Conservation (phyloP, 2,329 filamentous ascomycete genomes). For the Xylaria sp. region DNA sequence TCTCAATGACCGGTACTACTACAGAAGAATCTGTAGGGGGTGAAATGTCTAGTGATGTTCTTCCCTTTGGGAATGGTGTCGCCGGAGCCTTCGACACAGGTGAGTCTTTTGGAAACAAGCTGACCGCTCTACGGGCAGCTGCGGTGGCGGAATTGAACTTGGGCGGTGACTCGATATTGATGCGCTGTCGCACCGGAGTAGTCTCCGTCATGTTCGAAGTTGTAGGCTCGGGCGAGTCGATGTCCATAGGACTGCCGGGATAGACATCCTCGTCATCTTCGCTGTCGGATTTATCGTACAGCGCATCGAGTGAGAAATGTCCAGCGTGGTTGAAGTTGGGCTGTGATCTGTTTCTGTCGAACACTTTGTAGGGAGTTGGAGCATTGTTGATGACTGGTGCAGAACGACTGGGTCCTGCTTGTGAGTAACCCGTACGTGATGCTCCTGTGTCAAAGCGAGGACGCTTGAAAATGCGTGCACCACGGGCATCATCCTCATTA, state of each 20-base stretch:
- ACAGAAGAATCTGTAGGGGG: not conserved
- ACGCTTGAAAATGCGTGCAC: constrained; percentile 18
- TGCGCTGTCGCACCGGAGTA: constrained; percentile 12
- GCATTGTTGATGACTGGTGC: not conserved
- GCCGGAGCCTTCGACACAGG: not conserved
- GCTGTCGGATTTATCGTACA: constrained; percentile 23
- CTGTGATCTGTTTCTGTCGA: constrained; percentile 3
- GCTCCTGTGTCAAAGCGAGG: constrained; percentile 12
- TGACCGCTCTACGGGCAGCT: constrained; percentile 35
- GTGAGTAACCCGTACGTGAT: not conserved
- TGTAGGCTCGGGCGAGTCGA: constrained; percentile 23
- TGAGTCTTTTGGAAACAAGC: constrained; percentile 26
- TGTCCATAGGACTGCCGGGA: constrained; percentile 29
- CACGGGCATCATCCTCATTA: not conserved
- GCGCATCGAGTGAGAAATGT: constrained; percentile 33
- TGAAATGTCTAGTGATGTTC: not conserved
- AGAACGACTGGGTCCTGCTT: not conserved
- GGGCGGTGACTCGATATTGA: not conserved
- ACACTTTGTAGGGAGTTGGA: not conserved
- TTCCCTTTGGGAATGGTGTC: not conserved
- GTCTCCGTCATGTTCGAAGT: constrained; percentile 24
- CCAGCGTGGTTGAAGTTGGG: constrained; percentile 33
- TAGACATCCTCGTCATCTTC: constrained; percentile 30
- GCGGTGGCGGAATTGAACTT: constrained; percentile 6
- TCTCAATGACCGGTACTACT: not conserved